phyloP scores from a whole-genome alignment of 805 yeast species.

The Lachancea lanzarotensis region DNA sequence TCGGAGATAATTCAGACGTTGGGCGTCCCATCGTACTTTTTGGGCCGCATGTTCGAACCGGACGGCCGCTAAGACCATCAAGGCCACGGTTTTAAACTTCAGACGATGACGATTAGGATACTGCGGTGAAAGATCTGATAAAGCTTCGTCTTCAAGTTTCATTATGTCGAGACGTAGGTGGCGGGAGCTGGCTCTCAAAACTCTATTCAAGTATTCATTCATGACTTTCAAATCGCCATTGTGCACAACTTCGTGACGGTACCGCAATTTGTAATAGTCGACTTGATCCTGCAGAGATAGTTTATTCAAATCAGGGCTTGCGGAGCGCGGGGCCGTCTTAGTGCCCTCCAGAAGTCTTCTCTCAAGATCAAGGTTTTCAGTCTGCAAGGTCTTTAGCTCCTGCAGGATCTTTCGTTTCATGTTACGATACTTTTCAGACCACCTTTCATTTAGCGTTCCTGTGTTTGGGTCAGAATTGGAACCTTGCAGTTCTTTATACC shows the following conservation, averaged over 20 bases:
- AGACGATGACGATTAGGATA: constrained; percentile 2
- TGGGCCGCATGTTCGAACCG: constrained; percentile 24
- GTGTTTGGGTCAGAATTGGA: constrained; percentile 5
- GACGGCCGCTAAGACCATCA: constrained; percentile 26
- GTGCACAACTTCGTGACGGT: constrained; percentile 26
- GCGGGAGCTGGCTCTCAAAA: constrained; percentile 26
- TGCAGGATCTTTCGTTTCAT: constrained; percentile 20
- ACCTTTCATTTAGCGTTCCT: constrained; percentile 4
- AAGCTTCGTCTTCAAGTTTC: constrained; percentile 21
- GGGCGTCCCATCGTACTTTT: constrained; percentile 23
- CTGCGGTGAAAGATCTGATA: neutral
- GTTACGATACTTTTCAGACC: constrained; percentile 14
- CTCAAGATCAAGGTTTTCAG: constrained; percentile 23
- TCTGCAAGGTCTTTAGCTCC: constrained; percentile 21
- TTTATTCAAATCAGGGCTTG: constrained; percentile 6
- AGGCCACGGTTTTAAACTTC: constrained; percentile 28
- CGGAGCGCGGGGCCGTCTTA: constrained; percentile 9
- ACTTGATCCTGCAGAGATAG: constrained; percentile 16
- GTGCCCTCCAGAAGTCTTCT: constrained; percentile 11
- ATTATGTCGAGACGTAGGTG: constrained; percentile 26
- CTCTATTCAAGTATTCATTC: constrained; percentile 29
- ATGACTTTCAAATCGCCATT: constrained; percentile 29
- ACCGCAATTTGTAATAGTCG: constrained; percentile 29
- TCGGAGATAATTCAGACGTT: constrained; percentile 22
- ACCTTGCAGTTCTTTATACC: constrained; percentile 11